Evolutionary conservation across 2,329 filamentous ascomycete species (phyloP).

Genomic region (Simplicillium sp.): DNA sequence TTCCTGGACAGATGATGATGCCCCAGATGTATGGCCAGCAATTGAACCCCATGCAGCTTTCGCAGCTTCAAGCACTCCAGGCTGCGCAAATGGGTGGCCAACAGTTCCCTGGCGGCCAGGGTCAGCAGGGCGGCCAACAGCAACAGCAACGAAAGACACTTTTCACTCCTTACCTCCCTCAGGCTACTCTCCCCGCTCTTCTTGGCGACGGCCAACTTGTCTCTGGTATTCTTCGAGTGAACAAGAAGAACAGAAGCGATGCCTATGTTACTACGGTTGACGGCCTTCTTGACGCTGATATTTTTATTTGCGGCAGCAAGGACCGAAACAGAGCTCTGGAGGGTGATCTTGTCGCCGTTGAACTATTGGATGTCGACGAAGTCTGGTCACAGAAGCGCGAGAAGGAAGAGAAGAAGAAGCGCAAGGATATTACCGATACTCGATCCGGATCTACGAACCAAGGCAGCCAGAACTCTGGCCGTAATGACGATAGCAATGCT

Average conservation of each 20-base stretch:
- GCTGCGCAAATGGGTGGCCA: slow-evolving; percentile 76
- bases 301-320: slow-evolving; percentile 99
- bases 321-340: slow-evolving; percentile 95
- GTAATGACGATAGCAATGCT: slow-evolving; percentile 51
- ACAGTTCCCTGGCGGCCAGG: slow-evolving; percentile 56
- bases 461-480: slow-evolving; percentile 52
- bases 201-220: slow-evolving; percentile 89
- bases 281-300: slow-evolving; percentile 82
- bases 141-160: slow-evolving; percentile 95
- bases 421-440: slow-evolving; percentile 95
- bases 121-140: slow-evolving; percentile 67
- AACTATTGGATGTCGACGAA: slow-evolving; percentile 94
- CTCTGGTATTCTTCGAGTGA: slow-evolving; percentile 91
- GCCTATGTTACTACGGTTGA: slow-evolving; percentile 94
- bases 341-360: slow-evolving; percentile 89
- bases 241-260: slow-evolving; percentile 99
- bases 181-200: slow-evolving; percentile 84
- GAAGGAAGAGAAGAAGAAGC: slow-evolving; percentile 99
- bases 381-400: slow-evolving; percentile 98
- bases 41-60: slow-evolving; percentile 78
- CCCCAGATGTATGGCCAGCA: slow-evolving; percentile 83
- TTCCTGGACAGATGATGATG: slow-evolving; percentile 79
- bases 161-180: slow-evolving; percentile 94
- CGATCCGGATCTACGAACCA: slow-evolving; percentile 68
- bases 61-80: slow-evolving; percentile 86